phyloP scores from a whole-genome alignment of 2,329 filamentous ascomycete genomes.

The Diatrype stigma region DNA sequence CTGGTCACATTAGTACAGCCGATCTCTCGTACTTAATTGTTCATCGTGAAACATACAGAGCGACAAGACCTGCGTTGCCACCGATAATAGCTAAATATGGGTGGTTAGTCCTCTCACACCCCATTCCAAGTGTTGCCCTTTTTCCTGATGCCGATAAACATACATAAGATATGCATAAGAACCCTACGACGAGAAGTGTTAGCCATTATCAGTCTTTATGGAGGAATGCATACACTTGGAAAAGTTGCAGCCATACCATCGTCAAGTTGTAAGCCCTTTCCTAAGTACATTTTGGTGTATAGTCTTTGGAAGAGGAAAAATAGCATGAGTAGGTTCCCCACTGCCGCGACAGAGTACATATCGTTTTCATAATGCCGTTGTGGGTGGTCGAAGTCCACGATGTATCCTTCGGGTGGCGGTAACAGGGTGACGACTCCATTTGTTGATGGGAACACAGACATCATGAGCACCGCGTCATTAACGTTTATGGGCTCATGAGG shows the following conservation, averaged over 20 bases:
- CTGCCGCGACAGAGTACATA: constrained; percentile 3
- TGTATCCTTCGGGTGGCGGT: constrained; percentile 5
- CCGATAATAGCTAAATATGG: not conserved
- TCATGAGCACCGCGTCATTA: too few species aligned
- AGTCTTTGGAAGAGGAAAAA: constrained; percentile 4
- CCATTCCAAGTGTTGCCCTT: too few species aligned
- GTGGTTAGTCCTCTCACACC: not conserved
- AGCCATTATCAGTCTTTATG: too few species aligned
- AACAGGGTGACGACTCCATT: constrained; percentile 1
- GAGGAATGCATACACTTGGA: too few species aligned
- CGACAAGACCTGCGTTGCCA: not conserved
- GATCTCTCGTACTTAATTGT: too few species aligned
- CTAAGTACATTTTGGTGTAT: constrained; percentile 2
- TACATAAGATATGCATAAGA: too few species aligned
- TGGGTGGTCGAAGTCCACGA: constrained; percentile 7
- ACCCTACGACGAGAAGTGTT: too few species aligned
- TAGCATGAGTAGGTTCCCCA: not conserved
- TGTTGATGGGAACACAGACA: not conserved
- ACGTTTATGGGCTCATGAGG: too few species aligned
- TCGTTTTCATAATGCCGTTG: not conserved
- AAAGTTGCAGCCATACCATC: constrained; percentile 4
- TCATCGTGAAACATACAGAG: not conserved
- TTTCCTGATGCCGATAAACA: too few species aligned
- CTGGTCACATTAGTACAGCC: not conserved
- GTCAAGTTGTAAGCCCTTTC: constrained; percentile 3